Evolutionary conservation across 2,329 filamentous ascomycete species (phyloP).

Genomic region (Zymoseptoria ardabiliae): DNA sequence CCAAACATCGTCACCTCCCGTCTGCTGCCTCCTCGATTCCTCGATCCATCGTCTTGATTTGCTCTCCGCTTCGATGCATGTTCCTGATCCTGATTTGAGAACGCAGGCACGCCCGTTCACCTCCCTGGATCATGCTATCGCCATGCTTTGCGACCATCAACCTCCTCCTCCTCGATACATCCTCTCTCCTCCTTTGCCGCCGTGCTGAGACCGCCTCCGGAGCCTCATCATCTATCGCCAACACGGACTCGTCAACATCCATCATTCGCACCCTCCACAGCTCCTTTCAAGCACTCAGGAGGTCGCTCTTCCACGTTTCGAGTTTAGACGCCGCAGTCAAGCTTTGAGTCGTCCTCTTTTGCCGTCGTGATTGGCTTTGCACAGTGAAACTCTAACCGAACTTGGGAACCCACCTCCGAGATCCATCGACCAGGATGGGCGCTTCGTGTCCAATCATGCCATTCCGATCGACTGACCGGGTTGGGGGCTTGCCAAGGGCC

Average conservation of each 20-base stretch:
- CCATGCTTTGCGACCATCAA: background rate
- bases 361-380: background rate
- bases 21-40: too few species aligned
- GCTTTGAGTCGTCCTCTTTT: background rate
- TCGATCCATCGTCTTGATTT: background rate
- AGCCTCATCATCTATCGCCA: background rate
- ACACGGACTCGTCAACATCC: background rate
- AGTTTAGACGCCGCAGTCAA: background rate
- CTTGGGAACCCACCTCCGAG: background rate
- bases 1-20: background rate
- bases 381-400: background rate
- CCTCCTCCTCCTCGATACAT: background rate
- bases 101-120: background rate
- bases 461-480: background rate
- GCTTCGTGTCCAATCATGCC: background rate
- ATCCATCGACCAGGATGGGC: background rate
- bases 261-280: background rate
- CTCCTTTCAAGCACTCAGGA: background rate
- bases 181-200: background rate
- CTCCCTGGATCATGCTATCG: background rate
- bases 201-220: background rate
- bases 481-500: background rate
- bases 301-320: background rate
- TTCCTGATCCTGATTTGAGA: background rate
- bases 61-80: background rate